Conservation (phyloP, 2,329 filamentous ascomycete genomes). For the Phaeosphaeriaceae sp. region DNA sequence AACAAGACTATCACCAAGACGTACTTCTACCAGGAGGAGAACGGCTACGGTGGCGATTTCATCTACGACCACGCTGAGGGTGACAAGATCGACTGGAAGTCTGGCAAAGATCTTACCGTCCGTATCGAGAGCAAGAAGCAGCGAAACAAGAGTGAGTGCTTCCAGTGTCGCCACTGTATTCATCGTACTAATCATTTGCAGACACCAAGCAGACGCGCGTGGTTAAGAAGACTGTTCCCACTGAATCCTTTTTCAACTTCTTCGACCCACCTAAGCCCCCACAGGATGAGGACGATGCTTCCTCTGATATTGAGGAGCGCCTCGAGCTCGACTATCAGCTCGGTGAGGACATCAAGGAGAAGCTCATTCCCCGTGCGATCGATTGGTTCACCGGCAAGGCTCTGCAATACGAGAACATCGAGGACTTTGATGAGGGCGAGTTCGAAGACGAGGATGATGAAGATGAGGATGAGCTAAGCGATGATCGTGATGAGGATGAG, state of each 20-base stretch:
- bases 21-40: constrained; percentile 99
- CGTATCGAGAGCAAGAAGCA: constrained; percentile 99
- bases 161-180: neutral
- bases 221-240: constrained; percentile 98
- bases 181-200: constrained; percentile 49
- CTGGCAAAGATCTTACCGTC: constrained; percentile 90
- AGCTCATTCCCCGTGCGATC: constrained; percentile 96
- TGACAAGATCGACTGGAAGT: constrained; percentile 97
- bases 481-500: constrained; percentile 78
- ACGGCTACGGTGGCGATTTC: constrained; percentile 97
- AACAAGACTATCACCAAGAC: constrained; percentile 98
- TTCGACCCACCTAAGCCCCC: constrained; percentile 92
- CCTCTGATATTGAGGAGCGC: constrained; percentile 93
- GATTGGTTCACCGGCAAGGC: constrained; percentile 99
- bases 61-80: constrained; percentile 99
- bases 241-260: constrained; percentile 97
- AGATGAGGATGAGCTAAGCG: constrained; percentile 83
- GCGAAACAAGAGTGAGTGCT: constrained; percentile 90
- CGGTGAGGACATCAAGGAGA: constrained; percentile 99
- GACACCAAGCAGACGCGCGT: constrained; percentile 99
- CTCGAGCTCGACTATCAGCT: constrained; percentile 98
- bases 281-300: constrained; percentile 76
- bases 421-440: constrained; percentile 81
- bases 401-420: constrained; percentile 92
- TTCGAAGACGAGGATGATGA: constrained; percentile 93